A percentile compares a stretch with the other conserved stretches of the same genome.
Evolutionary conservation across 2,329 filamentous ascomycete species (phyloP).

Genomic region (Colletotrichum sp.): DNA sequence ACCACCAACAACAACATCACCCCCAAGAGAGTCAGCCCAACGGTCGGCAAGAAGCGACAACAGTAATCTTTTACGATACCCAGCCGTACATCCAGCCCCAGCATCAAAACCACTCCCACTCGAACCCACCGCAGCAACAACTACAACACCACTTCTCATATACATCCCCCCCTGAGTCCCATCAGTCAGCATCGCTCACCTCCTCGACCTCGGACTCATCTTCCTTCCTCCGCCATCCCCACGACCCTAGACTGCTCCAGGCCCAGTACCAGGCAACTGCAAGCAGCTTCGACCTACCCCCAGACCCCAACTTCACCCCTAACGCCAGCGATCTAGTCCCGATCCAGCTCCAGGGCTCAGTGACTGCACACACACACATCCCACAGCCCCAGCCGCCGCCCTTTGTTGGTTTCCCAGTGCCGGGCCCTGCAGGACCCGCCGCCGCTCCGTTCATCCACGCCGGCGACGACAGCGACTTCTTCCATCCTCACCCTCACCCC

Average conservation of each 20-base stretch:
- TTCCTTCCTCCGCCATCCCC: slow-evolving; percentile 15
- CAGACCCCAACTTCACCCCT: background rate
- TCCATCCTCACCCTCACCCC: background rate
- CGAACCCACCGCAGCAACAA: background rate
- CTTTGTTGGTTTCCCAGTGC: background rate
- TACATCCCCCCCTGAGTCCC: background rate
- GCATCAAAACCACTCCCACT: background rate
- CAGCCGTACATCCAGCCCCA: background rate
- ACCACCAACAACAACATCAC: background rate
- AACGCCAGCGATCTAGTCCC: slow-evolving; percentile 2
- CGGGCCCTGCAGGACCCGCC: background rate
- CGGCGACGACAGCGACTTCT: background rate
- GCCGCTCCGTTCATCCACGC: background rate
- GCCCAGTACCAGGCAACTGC: slow-evolving; percentile 8
- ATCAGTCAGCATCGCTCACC: background rate
- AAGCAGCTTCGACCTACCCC: background rate
- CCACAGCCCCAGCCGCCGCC: background rate
- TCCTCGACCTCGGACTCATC: background rate
- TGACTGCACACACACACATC: background rate
- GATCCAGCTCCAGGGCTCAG: background rate
- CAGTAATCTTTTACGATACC: background rate
- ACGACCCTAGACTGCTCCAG: slow-evolving; percentile 20
- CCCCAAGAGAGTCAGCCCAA: background rate
- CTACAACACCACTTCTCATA: background rate
- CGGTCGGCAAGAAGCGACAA: background rate